A percentile compares a stretch with the other conserved stretches of the same genome.
These are phyloP conservation scores for Epichloe amarillans DNA, from an alignment of 2,329 filamentous ascomycete genomes.

Conservation along the genomic window DNA sequence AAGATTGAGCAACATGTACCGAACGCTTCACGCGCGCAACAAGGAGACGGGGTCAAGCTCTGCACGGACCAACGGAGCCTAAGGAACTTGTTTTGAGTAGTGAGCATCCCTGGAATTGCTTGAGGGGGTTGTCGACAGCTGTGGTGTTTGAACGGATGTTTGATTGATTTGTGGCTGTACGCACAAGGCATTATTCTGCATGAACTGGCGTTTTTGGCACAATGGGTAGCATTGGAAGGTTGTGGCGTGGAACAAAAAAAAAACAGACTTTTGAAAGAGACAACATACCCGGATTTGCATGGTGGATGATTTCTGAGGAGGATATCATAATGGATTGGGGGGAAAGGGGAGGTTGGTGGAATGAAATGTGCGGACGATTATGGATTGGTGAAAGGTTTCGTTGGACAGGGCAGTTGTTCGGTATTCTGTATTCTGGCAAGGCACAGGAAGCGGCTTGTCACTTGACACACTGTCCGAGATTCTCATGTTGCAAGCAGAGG, in stretches of 20 bases:
- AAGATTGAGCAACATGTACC: constrained; percentile 31
- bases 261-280: constrained; percentile 7
- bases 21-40: constrained; percentile 23
- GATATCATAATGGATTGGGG: constrained; percentile 8
- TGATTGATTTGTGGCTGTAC: constrained; percentile 7
- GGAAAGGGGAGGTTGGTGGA: background rate
- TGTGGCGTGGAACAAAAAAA: constrained; percentile 8
- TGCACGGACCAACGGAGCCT: constrained; percentile 19
- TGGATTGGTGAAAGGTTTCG: background rate
- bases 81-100: background rate
- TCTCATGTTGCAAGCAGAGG: background rate
- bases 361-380: background rate
- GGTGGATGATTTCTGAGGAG: constrained; percentile 8
- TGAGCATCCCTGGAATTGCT: background rate
- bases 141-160: background rate
- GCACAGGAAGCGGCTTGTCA: no score
- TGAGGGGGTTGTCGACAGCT: background rate
- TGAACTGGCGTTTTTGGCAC: constrained; percentile 13
- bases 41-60: constrained; percentile 17
- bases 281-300: constrained; percentile 17
- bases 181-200: constrained; percentile 12
- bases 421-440: background rate
- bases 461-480: background rate
- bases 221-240: constrained; percentile 10
- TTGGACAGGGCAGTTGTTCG: background rate